Percentiles rank a stretch among this genome's conserved stretches.
Conservation (phyloP, 75 land plant species). For the Adiantum capillusveneris region DNA sequence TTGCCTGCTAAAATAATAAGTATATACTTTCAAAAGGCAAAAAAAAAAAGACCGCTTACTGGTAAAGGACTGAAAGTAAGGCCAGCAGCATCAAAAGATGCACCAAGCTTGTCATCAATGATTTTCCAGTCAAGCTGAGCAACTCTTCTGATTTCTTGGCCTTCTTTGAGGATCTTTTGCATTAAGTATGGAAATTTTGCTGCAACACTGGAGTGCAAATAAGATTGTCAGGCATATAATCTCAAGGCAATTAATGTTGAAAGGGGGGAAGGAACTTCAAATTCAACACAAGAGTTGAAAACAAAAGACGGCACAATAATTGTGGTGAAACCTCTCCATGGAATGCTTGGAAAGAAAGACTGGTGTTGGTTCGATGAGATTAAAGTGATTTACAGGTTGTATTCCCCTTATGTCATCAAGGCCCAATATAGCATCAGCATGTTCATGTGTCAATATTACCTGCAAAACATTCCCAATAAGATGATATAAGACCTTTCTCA, state of each 20-base stretch:
- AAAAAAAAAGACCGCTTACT: too few relatives aligned
- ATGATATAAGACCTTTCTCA: too few relatives aligned
- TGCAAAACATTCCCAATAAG: conserved; percentile 21
- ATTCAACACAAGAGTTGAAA: not conserved
- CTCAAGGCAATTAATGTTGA: not conserved
- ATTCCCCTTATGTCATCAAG: conserved; percentile 87
- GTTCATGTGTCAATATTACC: conserved; percentile 97
- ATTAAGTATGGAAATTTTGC: conserved; percentile 82
- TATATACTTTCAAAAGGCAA: too few relatives aligned
- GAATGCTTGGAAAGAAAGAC: conserved; percentile 47
- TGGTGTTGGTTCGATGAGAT: conserved; percentile 75
- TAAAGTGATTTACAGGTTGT: conserved; percentile 66
- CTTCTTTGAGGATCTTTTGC: conserved; percentile 61
- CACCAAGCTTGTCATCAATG: conserved; percentile 48
- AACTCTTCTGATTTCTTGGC: conserved; percentile 90
- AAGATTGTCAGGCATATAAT: not conserved
- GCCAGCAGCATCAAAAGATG: conserved; percentile 64
- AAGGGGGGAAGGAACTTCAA: not conserved
- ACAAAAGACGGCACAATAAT: not conserved
- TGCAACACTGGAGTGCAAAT: conserved; percentile 39
- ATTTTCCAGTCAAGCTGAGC: conserved; percentile 88
- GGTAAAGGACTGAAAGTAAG: conserved; percentile 84
- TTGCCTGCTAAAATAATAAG: too few relatives aligned
- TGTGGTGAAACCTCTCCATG: conserved; percentile 43
- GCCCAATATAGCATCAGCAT: conserved; percentile 97